Percentiles rank a stretch among this genome's conserved stretches.
phyloP scores from a whole-genome alignment of 345 rosid species.

The Eucalyptus camaldulensis region DNA sequence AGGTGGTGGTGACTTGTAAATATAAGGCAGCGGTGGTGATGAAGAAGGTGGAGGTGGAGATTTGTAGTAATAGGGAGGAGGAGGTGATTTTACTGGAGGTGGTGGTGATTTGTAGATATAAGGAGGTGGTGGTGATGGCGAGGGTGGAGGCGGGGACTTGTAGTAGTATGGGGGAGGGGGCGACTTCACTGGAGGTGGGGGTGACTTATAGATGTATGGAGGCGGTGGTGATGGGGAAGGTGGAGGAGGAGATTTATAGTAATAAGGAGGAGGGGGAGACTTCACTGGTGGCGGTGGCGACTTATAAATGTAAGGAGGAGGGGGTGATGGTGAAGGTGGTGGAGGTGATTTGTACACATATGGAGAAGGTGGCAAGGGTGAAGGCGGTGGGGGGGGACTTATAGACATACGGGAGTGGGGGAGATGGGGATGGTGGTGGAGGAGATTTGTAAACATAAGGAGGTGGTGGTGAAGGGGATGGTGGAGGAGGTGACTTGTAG shows the following conservation, averaged over 20 bases:
- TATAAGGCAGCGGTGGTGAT: not conserved
- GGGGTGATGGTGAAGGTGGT: not conserved
- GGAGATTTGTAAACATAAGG: not conserved
- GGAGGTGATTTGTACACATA: not conserved
- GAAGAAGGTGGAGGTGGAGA: not conserved
- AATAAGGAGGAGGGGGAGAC: not conserved
- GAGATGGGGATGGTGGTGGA: not conserved
- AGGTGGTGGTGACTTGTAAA: not conserved
- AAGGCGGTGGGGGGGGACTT: not conserved
- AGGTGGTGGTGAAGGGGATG: not conserved
- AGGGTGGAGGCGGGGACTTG: not conserved
- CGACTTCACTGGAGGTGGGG: not conserved
- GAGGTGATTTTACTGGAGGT: not conserved
- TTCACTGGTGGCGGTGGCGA: not conserved
- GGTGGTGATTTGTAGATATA: not conserved
- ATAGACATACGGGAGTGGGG: not conserved
- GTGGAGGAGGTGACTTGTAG: not conserved
- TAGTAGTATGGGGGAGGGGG: not conserved
- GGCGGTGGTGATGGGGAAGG: not conserved
- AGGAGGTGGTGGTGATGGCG: not conserved
- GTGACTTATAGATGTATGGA: not conserved
- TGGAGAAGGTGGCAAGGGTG: not conserved
- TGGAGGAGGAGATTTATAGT: not conserved
- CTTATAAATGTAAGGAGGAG: not conserved
- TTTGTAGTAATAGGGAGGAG: not conserved